These are phyloP conservation scores for Pseudocercospora crystallina DNA, from an alignment of 2,329 filamentous ascomycete genomes.

Conservation along the genomic window DNA sequence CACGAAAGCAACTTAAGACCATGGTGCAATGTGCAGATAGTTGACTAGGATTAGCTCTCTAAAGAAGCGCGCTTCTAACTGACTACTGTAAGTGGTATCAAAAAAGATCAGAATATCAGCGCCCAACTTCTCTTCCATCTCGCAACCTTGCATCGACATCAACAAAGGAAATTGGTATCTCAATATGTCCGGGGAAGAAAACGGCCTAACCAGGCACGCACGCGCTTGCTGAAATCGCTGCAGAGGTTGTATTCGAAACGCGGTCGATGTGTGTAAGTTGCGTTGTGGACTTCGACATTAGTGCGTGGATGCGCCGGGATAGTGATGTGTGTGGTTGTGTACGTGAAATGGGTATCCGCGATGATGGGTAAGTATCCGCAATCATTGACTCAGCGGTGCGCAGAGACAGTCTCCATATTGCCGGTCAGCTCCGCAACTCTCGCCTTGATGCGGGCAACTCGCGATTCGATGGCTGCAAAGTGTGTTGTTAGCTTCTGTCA, in stretches of 20 bases:
- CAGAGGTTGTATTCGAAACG: conserved; percentile 5
- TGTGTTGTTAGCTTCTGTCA: conserved; percentile 16
- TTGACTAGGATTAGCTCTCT: neutral
- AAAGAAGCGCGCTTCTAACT: neutral
- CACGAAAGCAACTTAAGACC: too few species aligned
- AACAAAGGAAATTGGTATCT: conserved; percentile 19
- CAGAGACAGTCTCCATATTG: conserved; percentile 27
- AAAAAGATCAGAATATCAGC: neutral
- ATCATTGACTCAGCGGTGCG: neutral
- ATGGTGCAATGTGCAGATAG: neutral
- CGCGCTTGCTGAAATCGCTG: conserved; percentile 10
- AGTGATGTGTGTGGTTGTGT: neutral
- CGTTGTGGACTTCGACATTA: neutral
- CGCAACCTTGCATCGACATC: conserved; percentile 4
- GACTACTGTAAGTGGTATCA: conserved; percentile 16
- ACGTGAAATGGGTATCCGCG: neutral
- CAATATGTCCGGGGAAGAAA: conserved; percentile 2
- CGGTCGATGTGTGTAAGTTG: conserved; percentile 6
- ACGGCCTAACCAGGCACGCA: neutral
- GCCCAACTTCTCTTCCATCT: conserved; percentile 1
- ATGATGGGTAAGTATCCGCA: neutral
- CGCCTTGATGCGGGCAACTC: conserved; percentile 96
- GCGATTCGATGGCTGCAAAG: conserved; percentile 81
- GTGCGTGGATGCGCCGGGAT: neutral
- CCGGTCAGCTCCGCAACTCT: conserved; percentile 87